Base-by-base conservation (phyloP, 139 green algal genomes). In the Zygnema cylindricum region DNA sequence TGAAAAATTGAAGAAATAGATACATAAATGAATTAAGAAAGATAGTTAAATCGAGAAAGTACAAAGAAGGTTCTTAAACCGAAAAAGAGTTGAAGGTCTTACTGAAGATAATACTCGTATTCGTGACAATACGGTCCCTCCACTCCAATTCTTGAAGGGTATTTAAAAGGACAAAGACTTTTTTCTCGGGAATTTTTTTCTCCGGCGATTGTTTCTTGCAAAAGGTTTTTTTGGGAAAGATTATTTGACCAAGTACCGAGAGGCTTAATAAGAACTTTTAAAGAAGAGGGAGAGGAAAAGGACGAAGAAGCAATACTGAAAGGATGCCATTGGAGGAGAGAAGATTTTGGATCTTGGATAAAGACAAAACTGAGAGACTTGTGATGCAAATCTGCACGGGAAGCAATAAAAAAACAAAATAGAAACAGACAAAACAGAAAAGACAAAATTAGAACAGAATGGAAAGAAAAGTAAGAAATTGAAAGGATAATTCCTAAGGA, bases 261-360 rank as follows among this genome's bases (percentile, higher is more conserved):
- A 21, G 73, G 73, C 73, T 81, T 81, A 21, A 81, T 22, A 40
- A 81, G 21, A 35, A 81, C 73, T 21, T 21, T 33, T 21, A 81
- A 43, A 22, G 21, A 33, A 21, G 43, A 7, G n/a, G 32, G 25
- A 7, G 16, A 38, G 16, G 23, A 16, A 3, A 76, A 43, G 30
- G 77, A 43, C 30, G 43, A 35, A 43, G 77, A 85, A 16, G 7
- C 38, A 43, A 85, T 7, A 30, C 77, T 85, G 35, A 85, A 85
- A 23, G 77, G 77, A 43, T 85, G 77, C 77, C 77, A 85, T 43
- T 85, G 77, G 77, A 85, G 35, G 30, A 43, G 77, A 22, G 77
- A 85, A 43, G 71, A 30, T 43, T 25, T 43, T 3, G 16, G 77
- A 22, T 76, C 25, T 43, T 85, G 69, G 30, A 85, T 3, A 76